These are phyloP conservation scores for Metarhizium robertsii DNA, from an alignment of 2,329 filamentous ascomycete genomes.

Conservation along the genomic window DNA sequence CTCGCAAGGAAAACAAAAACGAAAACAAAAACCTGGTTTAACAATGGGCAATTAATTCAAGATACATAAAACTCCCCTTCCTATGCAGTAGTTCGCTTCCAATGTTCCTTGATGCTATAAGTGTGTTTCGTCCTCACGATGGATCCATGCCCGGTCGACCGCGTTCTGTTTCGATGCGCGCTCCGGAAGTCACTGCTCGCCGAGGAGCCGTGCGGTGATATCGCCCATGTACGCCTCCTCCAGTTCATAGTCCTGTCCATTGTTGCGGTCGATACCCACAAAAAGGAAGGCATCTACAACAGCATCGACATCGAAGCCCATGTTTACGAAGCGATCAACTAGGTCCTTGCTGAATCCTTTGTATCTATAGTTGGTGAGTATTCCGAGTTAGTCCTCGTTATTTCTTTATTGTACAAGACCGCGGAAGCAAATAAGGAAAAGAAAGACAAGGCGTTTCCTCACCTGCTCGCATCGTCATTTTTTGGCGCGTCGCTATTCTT, in stretches of 20 bases:
- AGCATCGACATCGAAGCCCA: conserved; percentile 85
- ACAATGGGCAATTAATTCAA: not conserved
- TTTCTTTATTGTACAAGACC: not conserved
- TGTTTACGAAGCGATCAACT: conserved; percentile 73
- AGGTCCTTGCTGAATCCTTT: conserved; percentile 79
- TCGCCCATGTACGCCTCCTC: conserved; percentile 87
- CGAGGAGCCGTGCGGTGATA: conserved; percentile 75
- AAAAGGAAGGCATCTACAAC: conserved; percentile 78
- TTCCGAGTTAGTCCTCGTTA: not conserved
- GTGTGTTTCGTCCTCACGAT: not conserved
- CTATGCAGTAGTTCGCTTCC: conserved; percentile 7
- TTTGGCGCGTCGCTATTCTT: conserved; percentile 21
- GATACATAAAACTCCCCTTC: conserved; percentile 12
- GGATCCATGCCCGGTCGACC: conserved; percentile 10
- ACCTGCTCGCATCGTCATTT: conserved; percentile 17
- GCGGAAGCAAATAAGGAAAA: not conserved
- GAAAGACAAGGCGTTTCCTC: conserved; percentile 9
- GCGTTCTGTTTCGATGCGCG: not conserved
- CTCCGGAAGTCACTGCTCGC: conserved; percentile 40
- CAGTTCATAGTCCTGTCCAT: conserved; percentile 73
- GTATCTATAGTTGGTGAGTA: conserved; percentile 45
- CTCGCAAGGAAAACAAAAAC: not conserved
- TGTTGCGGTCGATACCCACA: conserved; percentile 70
- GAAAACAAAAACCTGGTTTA: not conserved
- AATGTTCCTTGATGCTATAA: not conserved